phyloP scores from a whole-genome alignment of 352 stramenopile genomes.

The Globisporangium perplexum region DNA sequence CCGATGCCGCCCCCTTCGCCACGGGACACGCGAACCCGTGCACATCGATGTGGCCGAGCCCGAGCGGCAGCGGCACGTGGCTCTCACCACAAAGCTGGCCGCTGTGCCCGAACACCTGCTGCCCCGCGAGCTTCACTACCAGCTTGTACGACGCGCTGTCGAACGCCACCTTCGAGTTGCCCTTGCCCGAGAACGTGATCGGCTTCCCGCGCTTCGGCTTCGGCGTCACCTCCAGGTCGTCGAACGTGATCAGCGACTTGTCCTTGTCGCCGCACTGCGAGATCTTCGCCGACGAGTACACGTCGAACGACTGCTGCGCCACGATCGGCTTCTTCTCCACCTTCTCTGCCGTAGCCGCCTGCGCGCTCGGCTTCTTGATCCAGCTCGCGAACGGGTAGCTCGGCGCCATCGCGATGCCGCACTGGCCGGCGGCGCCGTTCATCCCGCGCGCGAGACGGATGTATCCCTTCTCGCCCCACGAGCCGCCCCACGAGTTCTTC shows the following conservation, averaged over 20 bases:
- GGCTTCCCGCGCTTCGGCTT: conserved; percentile 73
- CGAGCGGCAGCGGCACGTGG: conserved; percentile 71
- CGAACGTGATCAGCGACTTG: conserved; percentile 60
- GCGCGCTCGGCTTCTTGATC: conserved; percentile 16
- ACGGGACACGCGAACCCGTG: conserved; percentile 75
- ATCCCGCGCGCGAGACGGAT: conserved; percentile 86
- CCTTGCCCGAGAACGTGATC: conserved; percentile 64
- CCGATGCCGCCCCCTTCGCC: conserved; percentile 50
- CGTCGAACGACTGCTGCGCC: conserved; percentile 20
- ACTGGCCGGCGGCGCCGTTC: conserved; percentile 37
- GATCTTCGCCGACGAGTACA: conserved; percentile 72
- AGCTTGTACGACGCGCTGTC: conserved; percentile 61
- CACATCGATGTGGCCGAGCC: conserved; percentile 82
- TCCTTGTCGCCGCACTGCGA: conserved; percentile 69
- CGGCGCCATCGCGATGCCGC: conserved; percentile 68
- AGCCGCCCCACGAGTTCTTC: conserved; percentile 96
- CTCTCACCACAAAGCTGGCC: conserved; percentile 74
- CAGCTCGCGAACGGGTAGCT: conserved; percentile 62
- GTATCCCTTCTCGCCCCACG: conserved; percentile 93
- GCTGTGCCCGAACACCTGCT: conserved; percentile 65
- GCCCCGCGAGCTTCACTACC: conserved; percentile 62
- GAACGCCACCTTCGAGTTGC: conserved; percentile 65
- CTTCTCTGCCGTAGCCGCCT: conserved; percentile 5
- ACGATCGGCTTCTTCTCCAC: conserved; percentile 1
- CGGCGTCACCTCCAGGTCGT: conserved; percentile 53